Evolutionary conservation across 2,329 filamentous ascomycete genomes (phyloP).

Genomic region (Periconia sp.): DNA sequence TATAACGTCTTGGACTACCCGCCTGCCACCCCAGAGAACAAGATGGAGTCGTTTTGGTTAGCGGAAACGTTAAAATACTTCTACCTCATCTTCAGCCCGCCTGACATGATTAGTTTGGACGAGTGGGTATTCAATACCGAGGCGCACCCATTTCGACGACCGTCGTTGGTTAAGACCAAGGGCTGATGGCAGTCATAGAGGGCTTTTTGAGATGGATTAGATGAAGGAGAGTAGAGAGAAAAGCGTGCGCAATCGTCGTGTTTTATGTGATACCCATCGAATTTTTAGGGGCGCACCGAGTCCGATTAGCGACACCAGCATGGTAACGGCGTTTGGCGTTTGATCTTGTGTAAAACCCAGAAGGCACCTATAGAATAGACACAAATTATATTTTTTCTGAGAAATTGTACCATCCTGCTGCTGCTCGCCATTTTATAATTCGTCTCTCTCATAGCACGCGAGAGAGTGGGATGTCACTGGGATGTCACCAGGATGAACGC

Average conservation of each 20-base stretch:
- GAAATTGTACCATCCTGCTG: too few species aligned
- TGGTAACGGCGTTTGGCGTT: slow-evolving; percentile 3
- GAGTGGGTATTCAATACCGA: slow-evolving; percentile 55
- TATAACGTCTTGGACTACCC: slow-evolving; percentile 42
- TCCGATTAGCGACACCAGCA: background rate
- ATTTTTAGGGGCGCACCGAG: background rate
- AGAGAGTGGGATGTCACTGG: too few species aligned
- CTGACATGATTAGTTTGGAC: slow-evolving; percentile 49
- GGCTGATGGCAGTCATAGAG: background rate
- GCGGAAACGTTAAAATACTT: slow-evolving; percentile 56
- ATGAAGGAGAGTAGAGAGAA: background rate
- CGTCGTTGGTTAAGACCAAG: slow-evolving; percentile 12
- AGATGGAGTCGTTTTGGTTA: slow-evolving; percentile 51
- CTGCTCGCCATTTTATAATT: too few species aligned
- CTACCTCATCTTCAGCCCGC: slow-evolving; percentile 50
- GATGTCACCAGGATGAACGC: too few species aligned
- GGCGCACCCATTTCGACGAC: slow-evolving; percentile 50
- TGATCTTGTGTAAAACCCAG: background rate
- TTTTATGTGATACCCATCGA: slow-evolving; percentile 8
- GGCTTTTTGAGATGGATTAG: background rate
- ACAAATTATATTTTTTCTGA: too few species aligned
- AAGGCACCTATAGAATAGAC: too few species aligned
- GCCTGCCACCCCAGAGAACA: slow-evolving; percentile 30
- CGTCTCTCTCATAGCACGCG: too few species aligned
- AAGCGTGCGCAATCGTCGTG: background rate